A percentile compares a stretch with the other conserved stretches of the same genome.
These are phyloP conservation scores for Phytophthora foliorum DNA, from an alignment of 352 stramenopile genomes.

Conservation along the genomic window DNA sequence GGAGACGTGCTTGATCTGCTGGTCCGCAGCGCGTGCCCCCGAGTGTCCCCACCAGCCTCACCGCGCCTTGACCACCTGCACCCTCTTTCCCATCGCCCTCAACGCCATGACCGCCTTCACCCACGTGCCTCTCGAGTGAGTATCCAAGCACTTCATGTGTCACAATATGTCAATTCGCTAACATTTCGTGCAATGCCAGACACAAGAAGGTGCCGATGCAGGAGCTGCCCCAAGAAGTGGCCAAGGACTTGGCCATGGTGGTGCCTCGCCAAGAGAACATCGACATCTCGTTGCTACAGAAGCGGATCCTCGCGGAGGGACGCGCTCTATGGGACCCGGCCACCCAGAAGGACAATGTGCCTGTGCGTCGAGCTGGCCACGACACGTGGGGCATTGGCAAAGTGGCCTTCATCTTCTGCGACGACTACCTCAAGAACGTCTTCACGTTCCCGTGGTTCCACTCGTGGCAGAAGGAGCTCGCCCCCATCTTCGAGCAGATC, in stretches of 20 bases:
- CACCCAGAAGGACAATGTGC: slow-evolving; percentile 90
- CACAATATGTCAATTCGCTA: background rate
- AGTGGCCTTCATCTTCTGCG: slow-evolving; percentile 98
- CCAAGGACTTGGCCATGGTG: slow-evolving; percentile 57
- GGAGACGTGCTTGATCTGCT: slow-evolving; percentile 32
- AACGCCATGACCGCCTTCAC: slow-evolving; percentile 40
- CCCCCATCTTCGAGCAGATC: slow-evolving; percentile 92
- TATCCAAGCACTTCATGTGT: background rate
- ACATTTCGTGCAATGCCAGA: slow-evolving; percentile 33
- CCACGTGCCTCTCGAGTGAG: slow-evolving; percentile 52
- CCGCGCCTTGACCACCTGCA: slow-evolving; percentile 14
- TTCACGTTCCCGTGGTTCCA: slow-evolving; percentile 97
- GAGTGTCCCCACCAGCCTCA: background rate
- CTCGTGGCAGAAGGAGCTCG: slow-evolving; percentile 76
- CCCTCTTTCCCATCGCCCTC: background rate
- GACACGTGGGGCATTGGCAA: slow-evolving; percentile 99
- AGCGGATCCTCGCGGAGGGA: slow-evolving; percentile 60
- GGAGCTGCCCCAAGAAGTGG: slow-evolving; percentile 57
- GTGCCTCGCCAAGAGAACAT: slow-evolving; percentile 67
- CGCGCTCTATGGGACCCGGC: slow-evolving; percentile 72
- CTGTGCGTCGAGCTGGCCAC: slow-evolving; percentile 94
- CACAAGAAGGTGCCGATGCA: slow-evolving; percentile 79
- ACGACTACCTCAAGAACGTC: slow-evolving; percentile 97
- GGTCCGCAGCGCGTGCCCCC: slow-evolving; percentile 20
- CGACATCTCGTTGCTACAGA: slow-evolving; percentile 71